Conservation (phyloP, 495 filamentous ascomycete species). For the Hypomontagnella monticulosa region DNA sequence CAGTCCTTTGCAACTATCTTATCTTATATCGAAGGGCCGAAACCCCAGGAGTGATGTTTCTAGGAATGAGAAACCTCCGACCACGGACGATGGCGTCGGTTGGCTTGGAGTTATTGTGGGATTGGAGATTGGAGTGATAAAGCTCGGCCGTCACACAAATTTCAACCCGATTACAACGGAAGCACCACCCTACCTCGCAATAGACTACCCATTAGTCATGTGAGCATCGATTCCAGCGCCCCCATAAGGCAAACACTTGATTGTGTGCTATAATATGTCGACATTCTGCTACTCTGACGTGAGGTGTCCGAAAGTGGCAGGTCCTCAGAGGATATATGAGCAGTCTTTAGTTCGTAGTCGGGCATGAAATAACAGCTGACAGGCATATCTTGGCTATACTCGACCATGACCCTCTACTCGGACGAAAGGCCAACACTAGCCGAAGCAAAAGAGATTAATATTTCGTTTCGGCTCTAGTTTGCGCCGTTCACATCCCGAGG, state of each 20-base stretch:
- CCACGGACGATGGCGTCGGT: background rate
- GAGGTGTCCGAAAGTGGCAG: conserved; percentile 27
- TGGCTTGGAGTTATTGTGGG: background rate
- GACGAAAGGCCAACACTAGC: conserved; percentile 13
- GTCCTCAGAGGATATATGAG: conserved; percentile 25
- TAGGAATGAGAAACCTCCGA: background rate
- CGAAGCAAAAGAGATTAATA: conserved; percentile 2
- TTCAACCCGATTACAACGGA: conserved; percentile 1
- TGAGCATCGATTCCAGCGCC: conserved; percentile 20
- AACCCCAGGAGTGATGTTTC: conserved; percentile 6
- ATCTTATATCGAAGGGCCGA: conserved; percentile 8
- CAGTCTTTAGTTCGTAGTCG: conserved; percentile 11
- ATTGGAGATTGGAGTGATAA: too few species aligned
- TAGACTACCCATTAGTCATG: conserved; percentile 23
- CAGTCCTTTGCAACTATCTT: conserved; percentile 10
- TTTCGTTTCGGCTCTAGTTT: background rate
- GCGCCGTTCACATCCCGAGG: conserved; percentile 10
- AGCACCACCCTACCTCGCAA: conserved; percentile 3
- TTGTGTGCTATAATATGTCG: conserved; percentile 16
- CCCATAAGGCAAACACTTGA: conserved; percentile 26
- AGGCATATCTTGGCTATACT: conserved; percentile 25
- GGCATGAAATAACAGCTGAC: conserved; percentile 1
- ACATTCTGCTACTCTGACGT: conserved; percentile 13
- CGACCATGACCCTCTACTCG: conserved; percentile 3
- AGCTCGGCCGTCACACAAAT: background rate